Evolutionary conservation across 768 basidiomycete species (phyloP).

Genomic region (Omphalotus guepiniiformis): DNA sequence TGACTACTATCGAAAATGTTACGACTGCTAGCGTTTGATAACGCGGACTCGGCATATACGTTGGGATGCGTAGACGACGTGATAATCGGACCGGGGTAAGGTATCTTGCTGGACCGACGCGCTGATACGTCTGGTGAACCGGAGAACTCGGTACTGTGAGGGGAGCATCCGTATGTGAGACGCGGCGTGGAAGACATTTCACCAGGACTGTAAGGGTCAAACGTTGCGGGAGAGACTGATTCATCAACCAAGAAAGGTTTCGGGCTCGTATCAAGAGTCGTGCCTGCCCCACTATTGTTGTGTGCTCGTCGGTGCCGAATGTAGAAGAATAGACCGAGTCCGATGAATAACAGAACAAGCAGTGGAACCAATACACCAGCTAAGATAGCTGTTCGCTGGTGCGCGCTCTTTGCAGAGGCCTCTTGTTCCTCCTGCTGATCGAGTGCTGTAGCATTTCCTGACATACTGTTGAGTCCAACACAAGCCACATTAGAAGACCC

Average conservation of each 20-base stretch:
- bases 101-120: conserved; percentile 8
- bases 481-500: conserved; percentile 30
- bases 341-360: too few relatives aligned
- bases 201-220: background rate
- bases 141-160: conserved; percentile 7
- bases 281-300: background rate
- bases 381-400: background rate
- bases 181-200: background rate
- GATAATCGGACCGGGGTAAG: conserved; percentile 17
- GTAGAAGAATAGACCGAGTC: too few relatives aligned
- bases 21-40: background rate
- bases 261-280: conserved; percentile 14
- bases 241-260: conserved; percentile 16
- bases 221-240: background rate
- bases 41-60: background rate
- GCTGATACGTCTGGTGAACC: conserved; percentile 15
- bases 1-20: background rate
- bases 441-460: conserved; percentile 20
- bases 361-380: background rate
- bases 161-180: background rate
- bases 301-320: conserved; percentile 8
- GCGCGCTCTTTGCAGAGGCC: background rate
- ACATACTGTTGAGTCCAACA: conserved; percentile 23
- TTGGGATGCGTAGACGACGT: background rate
- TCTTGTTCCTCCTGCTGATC: conserved; percentile 14